Evolutionary conservation across 2,329 filamentous ascomycete species (phyloP).

Genomic region (Harringtonia lauricola): DNA sequence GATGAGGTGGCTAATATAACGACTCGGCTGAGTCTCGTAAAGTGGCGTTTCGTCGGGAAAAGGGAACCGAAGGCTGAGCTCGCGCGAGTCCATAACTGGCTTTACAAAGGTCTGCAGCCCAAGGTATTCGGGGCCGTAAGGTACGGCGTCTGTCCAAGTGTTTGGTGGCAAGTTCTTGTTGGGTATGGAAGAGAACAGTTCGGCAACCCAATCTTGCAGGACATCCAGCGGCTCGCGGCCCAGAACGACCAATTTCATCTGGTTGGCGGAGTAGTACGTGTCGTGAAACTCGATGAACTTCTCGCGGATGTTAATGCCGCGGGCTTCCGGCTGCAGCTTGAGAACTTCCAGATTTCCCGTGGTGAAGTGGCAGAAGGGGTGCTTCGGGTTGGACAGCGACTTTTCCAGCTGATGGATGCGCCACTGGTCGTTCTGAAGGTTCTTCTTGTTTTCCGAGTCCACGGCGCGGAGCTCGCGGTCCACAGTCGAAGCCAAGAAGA

Average conservation of each 20-base stretch:
- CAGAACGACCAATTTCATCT: slow-evolving; percentile 83
- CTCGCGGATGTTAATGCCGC: slow-evolving; percentile 73
- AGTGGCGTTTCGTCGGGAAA: slow-evolving; percentile 75
- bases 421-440: slow-evolving; percentile 84
- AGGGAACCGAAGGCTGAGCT: slow-evolving; percentile 70
- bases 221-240: slow-evolving; percentile 74
- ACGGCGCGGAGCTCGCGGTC: slow-evolving; percentile 83
- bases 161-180: slow-evolving; percentile 67
- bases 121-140: slow-evolving; percentile 37
- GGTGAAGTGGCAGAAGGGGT: slow-evolving; percentile 85
- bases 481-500: slow-evolving; percentile 75
- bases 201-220: slow-evolving; percentile 71
- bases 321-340: slow-evolving; percentile 67
- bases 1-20: slow-evolving; percentile 80
- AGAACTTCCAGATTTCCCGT: slow-evolving; percentile 82
- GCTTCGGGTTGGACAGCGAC: slow-evolving; percentile 73
- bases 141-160: slow-evolving; percentile 39
- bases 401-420: slow-evolving; percentile 80
- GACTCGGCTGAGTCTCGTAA: slow-evolving; percentile 70
- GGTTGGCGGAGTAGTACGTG: slow-evolving; percentile 83
- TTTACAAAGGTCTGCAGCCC: slow-evolving; percentile 73
- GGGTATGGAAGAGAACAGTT: slow-evolving; percentile 69
- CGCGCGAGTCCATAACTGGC: slow-evolving; percentile 79
- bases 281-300: slow-evolving; percentile 90
- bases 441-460: slow-evolving; percentile 97